These are phyloP conservation scores for Fragaria iinumae DNA, from an alignment of 306 rosid species.

Conservation along the genomic window DNA sequence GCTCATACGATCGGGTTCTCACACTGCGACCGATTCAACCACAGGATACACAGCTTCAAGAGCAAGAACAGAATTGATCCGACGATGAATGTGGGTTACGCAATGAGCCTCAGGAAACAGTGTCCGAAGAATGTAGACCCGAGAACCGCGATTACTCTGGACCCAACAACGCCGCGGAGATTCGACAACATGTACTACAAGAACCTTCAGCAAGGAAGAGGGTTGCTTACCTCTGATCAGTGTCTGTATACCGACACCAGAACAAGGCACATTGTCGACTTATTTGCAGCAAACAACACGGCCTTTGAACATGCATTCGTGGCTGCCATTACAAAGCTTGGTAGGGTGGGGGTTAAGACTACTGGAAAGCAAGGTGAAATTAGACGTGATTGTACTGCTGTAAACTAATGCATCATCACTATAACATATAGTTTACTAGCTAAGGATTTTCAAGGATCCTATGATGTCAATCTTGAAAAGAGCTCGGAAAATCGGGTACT, in stretches of 20 bases:
- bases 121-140: constrained; percentile 69
- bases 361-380: constrained; percentile 60
- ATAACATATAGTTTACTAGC: not conserved
- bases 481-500: not conserved
- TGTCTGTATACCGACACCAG: constrained; percentile 48
- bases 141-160: constrained; percentile 52
- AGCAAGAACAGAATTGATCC: constrained; percentile 59
- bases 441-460: not conserved
- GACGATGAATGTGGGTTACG: constrained; percentile 49
- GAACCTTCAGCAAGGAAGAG: constrained; percentile 77
- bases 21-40: constrained; percentile 57
- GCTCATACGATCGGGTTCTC: constrained; percentile 89
- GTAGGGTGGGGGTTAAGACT: constrained; percentile 55
- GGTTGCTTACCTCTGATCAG: constrained; percentile 81
- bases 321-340: constrained; percentile 72
- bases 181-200: constrained; percentile 75
- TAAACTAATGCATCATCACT: constrained; percentile 35
- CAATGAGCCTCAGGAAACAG: constrained; percentile 39
- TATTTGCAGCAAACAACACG: constrained; percentile 57
- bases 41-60: constrained; percentile 57
- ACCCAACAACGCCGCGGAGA: constrained; percentile 48
- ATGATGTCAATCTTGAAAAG: not conserved
- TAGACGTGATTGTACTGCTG: constrained; percentile 47
- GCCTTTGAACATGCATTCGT: constrained; percentile 65
- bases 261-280: constrained; percentile 57